Percentiles rank a stretch among this genome's conserved stretches.
Evolutionary conservation across 2,329 filamentous ascomycete genomes (phyloP).

Genomic region (Stachybotrys chartarum): DNA sequence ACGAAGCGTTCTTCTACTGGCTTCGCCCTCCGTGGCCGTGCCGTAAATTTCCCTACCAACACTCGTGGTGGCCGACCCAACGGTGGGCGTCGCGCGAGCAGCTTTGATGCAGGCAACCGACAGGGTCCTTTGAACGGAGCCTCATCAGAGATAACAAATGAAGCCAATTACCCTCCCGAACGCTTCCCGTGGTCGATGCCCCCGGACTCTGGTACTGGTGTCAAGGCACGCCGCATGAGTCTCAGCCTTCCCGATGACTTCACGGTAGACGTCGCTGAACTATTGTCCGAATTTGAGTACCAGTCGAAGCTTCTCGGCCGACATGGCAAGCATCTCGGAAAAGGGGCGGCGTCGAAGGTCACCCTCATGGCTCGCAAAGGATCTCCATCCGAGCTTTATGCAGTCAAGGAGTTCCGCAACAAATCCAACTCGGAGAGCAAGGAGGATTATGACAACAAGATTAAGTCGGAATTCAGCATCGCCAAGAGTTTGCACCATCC

Average conservation of each 20-base stretch:
- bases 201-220: constrained; percentile 63
- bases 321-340: constrained; percentile 69
- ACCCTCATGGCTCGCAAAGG: constrained; percentile 71
- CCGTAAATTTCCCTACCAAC: constrained; percentile 38
- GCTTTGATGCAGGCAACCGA: constrained; percentile 35
- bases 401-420: constrained; percentile 81
- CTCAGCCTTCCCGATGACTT: constrained; percentile 68
- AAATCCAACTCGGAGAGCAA: constrained; percentile 62
- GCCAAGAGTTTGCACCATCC: constrained; percentile 79
- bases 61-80: constrained; percentile 15
- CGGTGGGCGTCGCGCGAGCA: constrained; percentile 33
- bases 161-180: constrained; percentile 27
- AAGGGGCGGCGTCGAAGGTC: constrained; percentile 77
- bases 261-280: constrained; percentile 60
- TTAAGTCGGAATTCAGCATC: constrained; percentile 86
- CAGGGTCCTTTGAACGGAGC: constrained; percentile 13
- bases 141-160: constrained; percentile 11
- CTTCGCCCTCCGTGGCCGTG: constrained; percentile 38
- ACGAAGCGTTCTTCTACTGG: constrained; percentile 47
- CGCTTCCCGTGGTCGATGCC: constrained; percentile 51
- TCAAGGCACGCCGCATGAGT: constrained; percentile 74
- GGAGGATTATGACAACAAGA: constrained; percentile 77
- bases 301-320: constrained; percentile 63
- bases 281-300: constrained; percentile 64
- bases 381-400: constrained; percentile 58